These are phyloP conservation scores for Phytophthora syringae DNA, from an alignment of 352 stramenopile genomes.

Conservation along the genomic window DNA sequence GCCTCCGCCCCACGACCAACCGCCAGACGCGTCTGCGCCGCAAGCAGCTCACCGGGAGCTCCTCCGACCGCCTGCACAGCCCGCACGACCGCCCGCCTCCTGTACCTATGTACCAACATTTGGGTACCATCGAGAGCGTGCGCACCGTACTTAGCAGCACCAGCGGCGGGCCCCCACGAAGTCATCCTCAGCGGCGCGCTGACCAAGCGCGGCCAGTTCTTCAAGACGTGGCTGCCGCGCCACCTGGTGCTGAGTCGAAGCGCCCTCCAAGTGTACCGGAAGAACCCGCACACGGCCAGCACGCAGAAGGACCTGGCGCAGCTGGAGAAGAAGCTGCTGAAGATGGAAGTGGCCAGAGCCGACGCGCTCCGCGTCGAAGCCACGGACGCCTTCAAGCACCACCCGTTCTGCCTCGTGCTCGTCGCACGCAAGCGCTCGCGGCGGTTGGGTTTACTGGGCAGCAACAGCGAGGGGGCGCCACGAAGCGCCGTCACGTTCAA, in stretches of 20 bases:
- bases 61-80: conserved; percentile 23
- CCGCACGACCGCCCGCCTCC: conserved; percentile 13
- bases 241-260: conserved; percentile 71
- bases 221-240: conserved; percentile 75
- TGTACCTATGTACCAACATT: conserved; percentile 26
- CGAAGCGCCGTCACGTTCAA: conserved; percentile 27
- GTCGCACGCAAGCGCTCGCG: conserved; percentile 63
- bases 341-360: conserved; percentile 60
- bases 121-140: conserved; percentile 45
- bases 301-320: conserved; percentile 49
- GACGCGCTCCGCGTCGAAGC: conserved; percentile 72
- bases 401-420: conserved; percentile 70
- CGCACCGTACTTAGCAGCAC: conserved; percentile 36
- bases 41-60: conserved; percentile 20
- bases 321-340: conserved; percentile 68
- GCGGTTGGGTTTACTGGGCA: conserved; percentile 21
- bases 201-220: conserved; percentile 75
- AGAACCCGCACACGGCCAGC: conserved; percentile 55
- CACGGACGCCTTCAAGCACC: conserved; percentile 65
- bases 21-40: conserved; percentile 6
- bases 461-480: conserved; percentile 12
- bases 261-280: conserved; percentile 75
- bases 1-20: conserved; percentile 16
- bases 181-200: conserved; percentile 68
- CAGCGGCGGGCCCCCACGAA: conserved; percentile 35